Evolutionary conservation across 495 filamentous ascomycete genomes (phyloP), one percentile per base, ranked within the genome.

Genomic region (Penicillium samsonianum): DNA sequence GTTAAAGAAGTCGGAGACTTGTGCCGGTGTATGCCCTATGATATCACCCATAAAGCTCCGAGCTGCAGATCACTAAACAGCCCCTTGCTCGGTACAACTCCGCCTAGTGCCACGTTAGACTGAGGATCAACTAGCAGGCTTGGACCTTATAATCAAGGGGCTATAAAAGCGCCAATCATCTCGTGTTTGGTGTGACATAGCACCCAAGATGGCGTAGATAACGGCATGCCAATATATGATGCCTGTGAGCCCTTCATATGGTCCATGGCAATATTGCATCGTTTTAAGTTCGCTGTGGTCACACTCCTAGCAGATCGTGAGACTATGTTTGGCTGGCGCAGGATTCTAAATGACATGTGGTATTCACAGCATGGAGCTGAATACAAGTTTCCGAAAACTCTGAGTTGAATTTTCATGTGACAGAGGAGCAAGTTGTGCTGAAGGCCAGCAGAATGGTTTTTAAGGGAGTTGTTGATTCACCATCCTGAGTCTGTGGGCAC

Each of bases 41-140:
- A 55, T 46, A 55, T 55, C 53, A 55, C 31, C 14, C 14, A 35
- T 26, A 45, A 47, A 55, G 31, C 31, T 55, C 43, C 42, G 22
- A 55, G 52, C 14, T 46, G 19, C 20, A 45, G 5, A 47, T 53
- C 31, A 26, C 14, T 17, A 10, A 40, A 38, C n/a, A 38, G 20
- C 42, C 42, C 42, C 53, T 55, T 55, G 31, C 9, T 44, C 14
- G 3, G 14, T 12, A 41, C 5, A 55, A 19, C 17, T 46, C 42
- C 42, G 19, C 52, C 17, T 43, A 23, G 8, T 33, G 31, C 52
- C 52, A 55, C 53, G 53, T 45, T 47, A 43, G 30, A 35, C 51
- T 31, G 26, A 31, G 10, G 16, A 46, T 35, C 19, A 45, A 12
- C 26, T 25, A 41, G 17, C 9, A 19, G 25, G 22, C 16, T 52